Conservation (phyloP, 1,284 basidiomycete species). For the Tremellales sp. region DNA sequence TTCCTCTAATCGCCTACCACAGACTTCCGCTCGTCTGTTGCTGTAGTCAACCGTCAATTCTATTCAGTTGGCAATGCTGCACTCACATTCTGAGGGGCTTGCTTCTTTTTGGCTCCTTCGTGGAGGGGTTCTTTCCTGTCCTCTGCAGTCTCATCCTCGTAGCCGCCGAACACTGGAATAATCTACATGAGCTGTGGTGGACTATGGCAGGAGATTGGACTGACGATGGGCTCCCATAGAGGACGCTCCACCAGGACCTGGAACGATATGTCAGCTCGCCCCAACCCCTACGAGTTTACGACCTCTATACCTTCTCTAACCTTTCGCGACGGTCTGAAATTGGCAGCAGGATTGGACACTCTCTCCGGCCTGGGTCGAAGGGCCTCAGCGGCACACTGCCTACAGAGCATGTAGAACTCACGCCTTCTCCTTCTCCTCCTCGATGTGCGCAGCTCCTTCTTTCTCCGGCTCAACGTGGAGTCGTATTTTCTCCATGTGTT, state of each 20-base stretch:
- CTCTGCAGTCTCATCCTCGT: slow-evolving; percentile 39
- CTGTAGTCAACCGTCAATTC: too few species aligned
- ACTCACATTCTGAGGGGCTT: slow-evolving; percentile 29
- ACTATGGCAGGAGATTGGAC: slow-evolving; percentile 5
- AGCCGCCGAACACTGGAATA: slow-evolving; percentile 40
- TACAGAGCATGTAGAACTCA: background rate
- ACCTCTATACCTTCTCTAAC: slow-evolving; percentile 39
- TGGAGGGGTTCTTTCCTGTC: slow-evolving; percentile 29
- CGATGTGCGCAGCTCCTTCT: slow-evolving; percentile 39
- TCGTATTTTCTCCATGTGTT: slow-evolving; percentile 41
- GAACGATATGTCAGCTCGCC: background rate
- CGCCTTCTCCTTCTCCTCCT: slow-evolving; percentile 22
- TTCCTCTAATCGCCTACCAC: too few species aligned
- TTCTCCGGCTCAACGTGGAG: slow-evolving; percentile 42
- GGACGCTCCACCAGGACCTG: slow-evolving; percentile 44
- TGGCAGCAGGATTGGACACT: slow-evolving; percentile 36
- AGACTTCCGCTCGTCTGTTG: too few species aligned
- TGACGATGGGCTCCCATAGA: slow-evolving; percentile 38
- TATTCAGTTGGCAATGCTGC: background rate
- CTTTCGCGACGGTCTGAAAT: slow-evolving; percentile 44
- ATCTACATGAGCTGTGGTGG: slow-evolving; percentile 7
- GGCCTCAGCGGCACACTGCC: background rate
- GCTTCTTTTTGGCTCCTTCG: slow-evolving; percentile 29
- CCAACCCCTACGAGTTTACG: background rate
- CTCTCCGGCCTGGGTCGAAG: slow-evolving; percentile 2